Percentiles rank a stretch among this genome's conserved stretches.
These are phyloP conservation scores for Candolleomyces efflorescens DNA, from an alignment of 768 basidiomycete genomes.

Conservation along the genomic window DNA sequence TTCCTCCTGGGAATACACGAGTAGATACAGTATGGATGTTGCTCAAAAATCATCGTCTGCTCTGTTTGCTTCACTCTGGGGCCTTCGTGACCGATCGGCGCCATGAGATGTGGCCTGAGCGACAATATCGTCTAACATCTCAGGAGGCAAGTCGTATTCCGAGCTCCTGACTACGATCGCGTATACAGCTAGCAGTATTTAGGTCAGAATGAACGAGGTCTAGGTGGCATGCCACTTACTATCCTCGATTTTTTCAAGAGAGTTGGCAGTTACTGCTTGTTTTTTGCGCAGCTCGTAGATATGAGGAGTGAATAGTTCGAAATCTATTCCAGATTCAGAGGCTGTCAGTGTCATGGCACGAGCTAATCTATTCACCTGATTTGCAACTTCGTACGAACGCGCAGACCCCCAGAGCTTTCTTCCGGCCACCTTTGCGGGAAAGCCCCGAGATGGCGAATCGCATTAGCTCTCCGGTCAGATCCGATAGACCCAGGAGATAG, in stretches of 20 bases:
- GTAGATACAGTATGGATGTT: too few species aligned
- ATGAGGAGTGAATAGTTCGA: constrained; percentile 71
- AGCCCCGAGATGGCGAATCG: constrained; percentile 87
- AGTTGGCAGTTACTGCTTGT: constrained; percentile 78
- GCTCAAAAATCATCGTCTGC: too few species aligned
- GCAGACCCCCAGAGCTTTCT: constrained; percentile 60
- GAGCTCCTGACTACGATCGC: constrained; percentile 68
- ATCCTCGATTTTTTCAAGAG: constrained; percentile 93
- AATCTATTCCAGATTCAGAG: constrained; percentile 37
- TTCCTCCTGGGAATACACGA: too few species aligned
- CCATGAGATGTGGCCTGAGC: constrained; percentile 4
- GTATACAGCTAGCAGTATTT: constrained; percentile 52
- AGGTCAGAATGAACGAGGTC: neutral
- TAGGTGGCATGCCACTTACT: constrained; percentile 42
- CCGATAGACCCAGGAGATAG: constrained; percentile 89
- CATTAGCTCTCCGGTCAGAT: constrained; percentile 97
- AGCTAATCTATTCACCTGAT: constrained; percentile 44
- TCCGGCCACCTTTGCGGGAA: constrained; percentile 57
- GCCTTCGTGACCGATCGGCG: too few species aligned
- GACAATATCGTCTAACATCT: constrained; percentile 69
- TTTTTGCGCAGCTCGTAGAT: constrained; percentile 80
- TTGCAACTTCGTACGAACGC: constrained; percentile 71
- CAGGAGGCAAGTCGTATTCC: constrained; percentile 66
- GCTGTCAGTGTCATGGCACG: neutral
- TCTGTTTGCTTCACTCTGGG: too few species aligned